phyloP scores from a whole-genome alignment of 768 basidiomycete genomes.

The Clavulina sp. region DNA sequence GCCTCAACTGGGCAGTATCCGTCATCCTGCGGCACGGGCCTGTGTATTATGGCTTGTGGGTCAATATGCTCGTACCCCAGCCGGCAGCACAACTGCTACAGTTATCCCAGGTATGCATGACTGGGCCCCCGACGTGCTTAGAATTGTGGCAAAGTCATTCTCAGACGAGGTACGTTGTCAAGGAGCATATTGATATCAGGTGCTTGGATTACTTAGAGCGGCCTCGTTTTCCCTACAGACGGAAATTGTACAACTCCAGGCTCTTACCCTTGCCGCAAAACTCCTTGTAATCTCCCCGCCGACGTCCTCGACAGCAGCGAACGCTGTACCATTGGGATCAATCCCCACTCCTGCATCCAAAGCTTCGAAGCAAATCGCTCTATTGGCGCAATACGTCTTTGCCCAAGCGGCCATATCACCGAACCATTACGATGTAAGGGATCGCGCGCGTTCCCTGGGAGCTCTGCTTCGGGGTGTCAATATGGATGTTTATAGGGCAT shows the following conservation, averaged over 20 bases:
- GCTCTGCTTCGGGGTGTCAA: conserved; percentile 44
- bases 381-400: conserved; percentile 57
- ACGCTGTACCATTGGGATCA: too few species aligned
- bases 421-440: conserved; percentile 79
- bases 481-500: too few species aligned
- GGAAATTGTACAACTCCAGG: conserved; percentile 59
- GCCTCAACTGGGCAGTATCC: conserved; percentile 57
- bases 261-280: conserved; percentile 74
- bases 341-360: too few species aligned
- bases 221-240: conserved; percentile 23
- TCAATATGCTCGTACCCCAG: conserved; percentile 43
- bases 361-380: too few species aligned
- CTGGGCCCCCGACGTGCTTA: conserved; percentile 81
- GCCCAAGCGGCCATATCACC: conserved; percentile 76
- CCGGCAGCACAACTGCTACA: conserved; percentile 14
- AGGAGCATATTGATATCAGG: too few species aligned
- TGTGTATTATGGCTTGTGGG: conserved; percentile 89
- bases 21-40: conserved; percentile 63
- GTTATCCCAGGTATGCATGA: conserved; percentile 21
- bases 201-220: background rate
- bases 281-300: conserved; percentile 47
- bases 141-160: conserved; percentile 65
- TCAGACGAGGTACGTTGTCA: conserved; percentile 37
- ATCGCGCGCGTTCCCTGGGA: conserved; percentile 65
- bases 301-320: conserved; percentile 19